phyloP scores from a whole-genome alignment of 177 flowering plant species.

The Tripterygium wilfordii region DNA sequence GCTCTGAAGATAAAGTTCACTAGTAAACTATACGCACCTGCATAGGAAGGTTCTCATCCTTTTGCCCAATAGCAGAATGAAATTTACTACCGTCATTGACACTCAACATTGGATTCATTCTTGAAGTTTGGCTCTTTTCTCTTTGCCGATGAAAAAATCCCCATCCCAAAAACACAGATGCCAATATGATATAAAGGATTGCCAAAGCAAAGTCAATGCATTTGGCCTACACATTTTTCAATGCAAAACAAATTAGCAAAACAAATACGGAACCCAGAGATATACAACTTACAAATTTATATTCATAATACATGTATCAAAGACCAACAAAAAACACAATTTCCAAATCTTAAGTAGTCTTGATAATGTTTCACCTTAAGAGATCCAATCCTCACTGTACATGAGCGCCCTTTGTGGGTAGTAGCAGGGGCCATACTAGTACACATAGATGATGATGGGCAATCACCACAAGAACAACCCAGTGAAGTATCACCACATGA shows the following conservation, averaged over 20 bases:
- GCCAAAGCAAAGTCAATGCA: slow-evolving; percentile 58
- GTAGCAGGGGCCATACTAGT: slow-evolving; percentile 52
- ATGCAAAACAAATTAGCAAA: slow-evolving; percentile 6
- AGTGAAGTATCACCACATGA: slow-evolving; percentile 87
- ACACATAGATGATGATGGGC: slow-evolving; percentile 77
- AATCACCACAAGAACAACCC: slow-evolving; percentile 99
- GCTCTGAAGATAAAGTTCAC: background rate
- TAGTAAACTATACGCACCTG: slow-evolving; percentile 43
- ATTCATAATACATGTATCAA: background rate
- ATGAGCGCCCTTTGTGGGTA: slow-evolving; percentile 42
- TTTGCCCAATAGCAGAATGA: slow-evolving; percentile 36
- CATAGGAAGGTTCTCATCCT: slow-evolving; percentile 45
- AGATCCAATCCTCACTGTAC: slow-evolving; percentile 77
- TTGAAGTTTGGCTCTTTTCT: slow-evolving; percentile 23
- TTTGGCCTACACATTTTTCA: slow-evolving; percentile 48
- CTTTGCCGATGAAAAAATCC: slow-evolving; percentile 38
- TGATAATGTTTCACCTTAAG: slow-evolving; percentile 60
- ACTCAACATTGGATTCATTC: slow-evolving; percentile 37
- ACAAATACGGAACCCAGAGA: background rate
- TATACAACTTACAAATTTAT: background rate
- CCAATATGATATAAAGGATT: slow-evolving; percentile 42
- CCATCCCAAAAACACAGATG: slow-evolving; percentile 59
- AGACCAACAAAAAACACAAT: background rate
- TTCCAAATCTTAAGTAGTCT: background rate
- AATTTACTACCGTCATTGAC: slow-evolving; percentile 30